phyloP scores from a whole-genome alignment of 2,329 filamentous ascomycete species.

The Talaromyces islandicus region DNA sequence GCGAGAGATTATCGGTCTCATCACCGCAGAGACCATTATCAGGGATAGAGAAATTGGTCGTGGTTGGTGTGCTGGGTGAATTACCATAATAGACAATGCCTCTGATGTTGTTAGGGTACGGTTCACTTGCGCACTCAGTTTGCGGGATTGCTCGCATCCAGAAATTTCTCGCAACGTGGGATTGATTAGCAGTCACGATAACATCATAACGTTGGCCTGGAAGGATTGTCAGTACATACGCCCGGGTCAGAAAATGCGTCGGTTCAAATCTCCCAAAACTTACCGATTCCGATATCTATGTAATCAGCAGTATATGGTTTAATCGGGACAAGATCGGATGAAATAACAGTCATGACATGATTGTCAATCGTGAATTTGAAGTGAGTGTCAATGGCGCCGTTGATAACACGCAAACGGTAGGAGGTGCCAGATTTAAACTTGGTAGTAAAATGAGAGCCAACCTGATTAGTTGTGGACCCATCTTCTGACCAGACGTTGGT shows the following conservation, averaged over 20 bases:
- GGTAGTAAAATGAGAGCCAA: slow-evolving; percentile 39
- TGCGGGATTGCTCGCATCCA: slow-evolving; percentile 44
- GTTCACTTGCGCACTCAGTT: slow-evolving; percentile 36
- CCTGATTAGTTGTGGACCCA: slow-evolving; percentile 1
- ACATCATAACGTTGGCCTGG: slow-evolving; percentile 36
- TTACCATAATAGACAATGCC: slow-evolving; percentile 44
- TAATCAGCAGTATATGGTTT: slow-evolving; percentile 45
- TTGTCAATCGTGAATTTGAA: slow-evolving; percentile 40
- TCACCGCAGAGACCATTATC: background rate
- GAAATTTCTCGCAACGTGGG: slow-evolving; percentile 16
- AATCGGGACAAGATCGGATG: slow-evolving; percentile 50
- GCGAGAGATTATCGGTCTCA: background rate
- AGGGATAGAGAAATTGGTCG: slow-evolving; percentile 10
- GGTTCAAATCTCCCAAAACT: slow-evolving; percentile 1
- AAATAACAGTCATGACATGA: slow-evolving; percentile 52
- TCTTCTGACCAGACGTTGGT: background rate
- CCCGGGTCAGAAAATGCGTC: background rate
- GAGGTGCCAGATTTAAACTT: slow-evolving; percentile 30
- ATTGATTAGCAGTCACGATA: slow-evolving; percentile 24
- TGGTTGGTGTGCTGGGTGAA: slow-evolving; percentile 13
- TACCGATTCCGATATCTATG: slow-evolving; percentile 37
- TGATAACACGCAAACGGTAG: slow-evolving; percentile 40
- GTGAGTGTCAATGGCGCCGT: slow-evolving; percentile 24
- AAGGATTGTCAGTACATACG: background rate
- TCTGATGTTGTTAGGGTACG: slow-evolving; percentile 38